These are phyloP conservation scores for Corrigiola litoralis DNA, from an alignment of 179 eudicot species.

Conservation along the genomic window DNA sequence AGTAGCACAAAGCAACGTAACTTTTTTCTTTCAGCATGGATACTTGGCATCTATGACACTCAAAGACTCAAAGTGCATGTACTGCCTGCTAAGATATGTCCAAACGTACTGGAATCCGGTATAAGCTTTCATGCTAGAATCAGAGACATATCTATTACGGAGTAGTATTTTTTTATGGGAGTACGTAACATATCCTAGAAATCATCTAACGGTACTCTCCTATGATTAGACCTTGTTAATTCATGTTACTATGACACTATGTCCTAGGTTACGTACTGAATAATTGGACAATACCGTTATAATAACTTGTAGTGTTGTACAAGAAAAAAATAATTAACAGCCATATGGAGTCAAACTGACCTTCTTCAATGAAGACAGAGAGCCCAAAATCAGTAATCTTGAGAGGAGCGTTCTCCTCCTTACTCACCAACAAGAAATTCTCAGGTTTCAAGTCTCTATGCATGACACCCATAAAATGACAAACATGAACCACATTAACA, in stretches of 20 bases:
- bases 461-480: conserved; percentile 88
- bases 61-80: too few relatives aligned
- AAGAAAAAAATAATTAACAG: not conserved
- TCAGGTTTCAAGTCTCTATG: conserved; percentile 86
- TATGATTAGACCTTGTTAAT: too few relatives aligned
- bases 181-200: too few relatives aligned
- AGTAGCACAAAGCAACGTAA: too few relatives aligned
- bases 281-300: not conserved
- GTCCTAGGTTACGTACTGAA: not conserved
- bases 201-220: too few relatives aligned
- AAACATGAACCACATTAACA: conserved; percentile 74
- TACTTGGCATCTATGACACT: too few relatives aligned
- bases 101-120: too few relatives aligned
- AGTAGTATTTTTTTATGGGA: too few relatives aligned
- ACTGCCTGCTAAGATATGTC: too few relatives aligned
- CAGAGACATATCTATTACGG: too few relatives aligned
- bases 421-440: conserved; percentile 58
- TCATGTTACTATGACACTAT: not conserved
- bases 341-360: conserved; percentile 25
- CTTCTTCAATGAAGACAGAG: conserved; percentile 75
- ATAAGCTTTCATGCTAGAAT: too few relatives aligned
- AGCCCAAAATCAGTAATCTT: conserved; percentile 80
- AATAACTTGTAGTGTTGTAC: not conserved
- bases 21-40: too few relatives aligned
- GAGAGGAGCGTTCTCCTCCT: conserved; percentile 37